Percentiles rank a stretch among this genome's conserved stretches.
Evolutionary conservation across 805 yeast genomes (phyloP).

Genomic region (Cephaloascus fragrans): DNA sequence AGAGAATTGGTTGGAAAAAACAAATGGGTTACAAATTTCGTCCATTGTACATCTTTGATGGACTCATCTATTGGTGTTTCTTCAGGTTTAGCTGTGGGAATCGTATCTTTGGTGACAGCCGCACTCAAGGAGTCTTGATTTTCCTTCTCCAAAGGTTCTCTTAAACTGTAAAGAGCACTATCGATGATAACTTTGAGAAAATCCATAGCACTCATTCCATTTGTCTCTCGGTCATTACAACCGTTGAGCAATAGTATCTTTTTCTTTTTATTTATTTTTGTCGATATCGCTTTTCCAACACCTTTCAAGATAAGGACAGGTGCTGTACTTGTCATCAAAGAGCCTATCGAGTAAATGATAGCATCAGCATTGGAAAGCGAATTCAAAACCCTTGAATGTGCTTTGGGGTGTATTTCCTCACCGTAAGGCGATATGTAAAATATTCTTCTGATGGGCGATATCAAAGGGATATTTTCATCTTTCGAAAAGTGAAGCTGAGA

Average conservation of each 20-base stretch:
- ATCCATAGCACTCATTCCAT: conserved; percentile 50
- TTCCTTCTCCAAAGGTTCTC: conserved; percentile 7
- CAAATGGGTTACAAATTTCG: conserved; percentile 52
- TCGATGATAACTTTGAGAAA: conserved; percentile 46
- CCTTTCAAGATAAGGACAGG: conserved; percentile 74
- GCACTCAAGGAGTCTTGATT: conserved; percentile 4
- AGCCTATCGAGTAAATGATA: conserved; percentile 75
- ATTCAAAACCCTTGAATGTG: conserved; percentile 51
- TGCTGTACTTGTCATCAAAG: conserved; percentile 76
- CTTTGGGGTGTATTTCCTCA: conserved; percentile 71
- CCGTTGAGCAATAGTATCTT: conserved; percentile 69
- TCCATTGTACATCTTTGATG: conserved; percentile 18
- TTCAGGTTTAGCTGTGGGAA: conserved; percentile 2
- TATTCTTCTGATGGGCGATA: conserved; percentile 63
- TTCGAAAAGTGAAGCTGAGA: conserved; percentile 72
- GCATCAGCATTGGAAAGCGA: conserved; percentile 40
- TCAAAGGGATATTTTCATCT: conserved; percentile 47
- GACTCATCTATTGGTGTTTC: conserved; percentile 1
- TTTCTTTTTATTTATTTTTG: conserved; percentile 15
- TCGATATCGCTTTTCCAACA: conserved; percentile 51
- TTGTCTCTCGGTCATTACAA: conserved; percentile 69
- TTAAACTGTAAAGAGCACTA: conserved; percentile 45
- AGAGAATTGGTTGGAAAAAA: conserved; percentile 42
- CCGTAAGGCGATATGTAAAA: conserved; percentile 84
- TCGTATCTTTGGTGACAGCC: conserved; percentile 5